Conservation (phyloP, 2,329 filamentous ascomycete genomes). For the Elsinoe necatrix region DNA sequence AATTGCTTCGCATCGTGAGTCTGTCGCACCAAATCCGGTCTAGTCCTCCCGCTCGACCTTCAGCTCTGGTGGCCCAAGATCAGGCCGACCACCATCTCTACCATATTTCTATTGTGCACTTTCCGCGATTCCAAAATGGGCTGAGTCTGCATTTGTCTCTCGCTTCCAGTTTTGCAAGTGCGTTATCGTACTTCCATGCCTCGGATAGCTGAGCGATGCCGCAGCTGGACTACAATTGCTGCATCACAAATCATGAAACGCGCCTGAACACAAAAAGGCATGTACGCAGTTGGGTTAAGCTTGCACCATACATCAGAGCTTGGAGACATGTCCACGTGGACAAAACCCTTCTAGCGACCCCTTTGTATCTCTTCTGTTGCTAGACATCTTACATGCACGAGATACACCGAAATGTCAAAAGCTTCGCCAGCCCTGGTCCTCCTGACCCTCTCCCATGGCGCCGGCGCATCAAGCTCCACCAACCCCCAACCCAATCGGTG, state of each 20-base stretch:
- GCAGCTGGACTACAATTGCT: background rate
- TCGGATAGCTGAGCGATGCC: background rate
- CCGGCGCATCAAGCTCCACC: background rate
- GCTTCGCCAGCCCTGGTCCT: background rate
- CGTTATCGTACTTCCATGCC: background rate
- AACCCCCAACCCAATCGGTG: background rate
- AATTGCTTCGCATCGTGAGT: background rate
- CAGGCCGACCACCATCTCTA: constrained; percentile 5
- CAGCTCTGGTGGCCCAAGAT: constrained; percentile 12
- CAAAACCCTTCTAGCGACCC: background rate
- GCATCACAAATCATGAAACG: constrained; percentile 13
- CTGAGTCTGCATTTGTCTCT: constrained; percentile 11
- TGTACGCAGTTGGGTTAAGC: background rate
- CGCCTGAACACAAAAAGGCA: constrained; percentile 6
- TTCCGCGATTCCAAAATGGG: background rate
- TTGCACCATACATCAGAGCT: background rate
- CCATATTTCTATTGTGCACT: background rate
- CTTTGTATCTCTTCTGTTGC: background rate
- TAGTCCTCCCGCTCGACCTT: background rate
- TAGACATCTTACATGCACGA: background rate
- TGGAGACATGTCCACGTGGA: background rate
- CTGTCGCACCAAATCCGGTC: background rate
- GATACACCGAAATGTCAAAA: background rate
- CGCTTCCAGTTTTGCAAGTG: background rate
- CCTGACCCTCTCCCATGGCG: background rate